Conservation (phyloP, 2,329 filamentous ascomycete species). For the Alternaria sp. region DNA sequence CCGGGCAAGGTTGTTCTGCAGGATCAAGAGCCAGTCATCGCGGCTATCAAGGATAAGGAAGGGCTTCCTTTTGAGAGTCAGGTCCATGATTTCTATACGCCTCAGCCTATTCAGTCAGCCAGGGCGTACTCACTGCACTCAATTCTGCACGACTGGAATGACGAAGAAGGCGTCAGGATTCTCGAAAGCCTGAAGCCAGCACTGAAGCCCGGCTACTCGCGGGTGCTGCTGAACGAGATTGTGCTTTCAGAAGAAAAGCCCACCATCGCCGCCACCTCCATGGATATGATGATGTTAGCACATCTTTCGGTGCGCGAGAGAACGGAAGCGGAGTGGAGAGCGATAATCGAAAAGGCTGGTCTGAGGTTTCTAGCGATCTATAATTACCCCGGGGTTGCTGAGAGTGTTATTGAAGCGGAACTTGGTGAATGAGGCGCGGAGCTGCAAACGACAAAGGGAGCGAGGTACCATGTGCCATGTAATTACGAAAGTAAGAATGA, state of each 20-base stretch:
- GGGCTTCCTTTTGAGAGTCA: conserved; percentile 37
- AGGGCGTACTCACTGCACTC: conserved; percentile 29
- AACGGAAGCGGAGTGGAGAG: conserved; percentile 14
- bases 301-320: conserved; percentile 14
- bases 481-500: neutral
- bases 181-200: conserved; percentile 19
- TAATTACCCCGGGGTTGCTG: conserved; percentile 17
- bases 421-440: neutral
- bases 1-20: conserved; percentile 57
- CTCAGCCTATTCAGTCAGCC: conserved; percentile 54
- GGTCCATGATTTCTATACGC: conserved; percentile 55
- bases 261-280: conserved; percentile 9
- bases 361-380: conserved; percentile 11
- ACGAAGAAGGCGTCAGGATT: conserved; percentile 22
- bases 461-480: neutral
- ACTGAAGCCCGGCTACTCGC: conserved; percentile 23
- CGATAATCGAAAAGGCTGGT: conserved; percentile 13
- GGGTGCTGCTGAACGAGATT: conserved; percentile 22
- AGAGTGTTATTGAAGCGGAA: conserved; percentile 25
- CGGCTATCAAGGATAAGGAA: conserved; percentile 18
- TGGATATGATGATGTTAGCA: conserved; percentile 26
- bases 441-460: neutral
- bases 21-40: conserved; percentile 52
- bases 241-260: conserved; percentile 14
- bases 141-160: conserved; percentile 32